Evolutionary conservation across 1,284 basidiomycete genomes (phyloP), one percentile per base, ranked within the genome.

Genomic region (Rugosomyces carneus): DNA sequence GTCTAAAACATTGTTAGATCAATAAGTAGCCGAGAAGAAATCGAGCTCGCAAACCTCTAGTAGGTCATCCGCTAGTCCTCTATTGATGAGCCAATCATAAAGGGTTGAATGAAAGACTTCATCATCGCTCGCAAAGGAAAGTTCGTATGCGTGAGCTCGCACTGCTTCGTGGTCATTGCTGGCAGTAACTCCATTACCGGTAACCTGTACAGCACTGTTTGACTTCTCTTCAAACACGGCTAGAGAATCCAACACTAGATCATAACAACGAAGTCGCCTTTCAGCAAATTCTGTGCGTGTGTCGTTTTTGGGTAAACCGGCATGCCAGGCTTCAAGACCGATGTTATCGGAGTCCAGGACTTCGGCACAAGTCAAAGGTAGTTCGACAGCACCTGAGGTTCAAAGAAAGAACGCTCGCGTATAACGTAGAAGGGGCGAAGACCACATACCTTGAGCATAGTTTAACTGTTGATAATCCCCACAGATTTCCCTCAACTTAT

Each of bases 61-160:
- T 18, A 99, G 71, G 62, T 94, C 87, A 60, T 97, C 92, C 13
- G 90, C 87, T 54, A 91, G 73, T 7, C 84, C 80, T 32, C 81
- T 78, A 21, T 71, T 68, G 38, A 97, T 87, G 43, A 95, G 70
- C 94, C 94, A 98, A 58, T 95, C 92, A 63, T 99, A 99, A 51
- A 99, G 65, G 38, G 84, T 85, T 32, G 87, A 93, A 66, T 99
- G 94, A 72, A 98, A 97, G 65, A 96, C 81, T 57, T 92, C 84
- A 63, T 99, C 95, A 42, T 87, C 77, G 50, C 85, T 86, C 1
- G 79, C 72, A 51, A 97, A 86, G 0, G 92, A 91, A 47, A 93
- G 72, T 35, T 86, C 81, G 60, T 89, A 91, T 0, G 89, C 88
- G 58, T 84, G 81, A 36, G 71, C 75, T 40, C 84, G 76, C 13